These are phyloP conservation scores for Climacium dendroides DNA, from an alignment of 225 moss, liverwort and hornwort species.

Conservation along the genomic window DNA sequence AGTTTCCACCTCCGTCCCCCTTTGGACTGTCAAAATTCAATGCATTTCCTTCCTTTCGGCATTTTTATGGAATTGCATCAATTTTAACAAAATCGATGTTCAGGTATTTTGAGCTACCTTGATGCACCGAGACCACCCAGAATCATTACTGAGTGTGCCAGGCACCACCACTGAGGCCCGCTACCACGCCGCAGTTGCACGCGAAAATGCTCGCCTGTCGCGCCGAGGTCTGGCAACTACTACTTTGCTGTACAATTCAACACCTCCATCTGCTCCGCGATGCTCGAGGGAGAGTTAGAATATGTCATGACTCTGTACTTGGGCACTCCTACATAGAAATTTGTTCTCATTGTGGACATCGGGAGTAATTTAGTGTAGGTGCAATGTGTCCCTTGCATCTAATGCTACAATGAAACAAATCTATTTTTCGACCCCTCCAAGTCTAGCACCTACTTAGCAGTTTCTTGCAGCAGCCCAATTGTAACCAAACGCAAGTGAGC, in stretches of 20 bases:
- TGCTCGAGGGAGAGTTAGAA: accelerated
- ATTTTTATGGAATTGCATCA: no score
- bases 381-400: not conserved
- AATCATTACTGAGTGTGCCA: not conserved
- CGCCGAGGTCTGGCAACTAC: not conserved
- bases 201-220: not conserved
- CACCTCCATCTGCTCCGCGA: not conserved
- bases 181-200: not conserved
- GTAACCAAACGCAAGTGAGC: not conserved
- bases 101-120: not conserved
- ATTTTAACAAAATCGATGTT: not conserved
- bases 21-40: no score
- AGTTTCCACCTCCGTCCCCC: no score
- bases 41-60: not conserved
- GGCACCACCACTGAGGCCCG: not conserved
- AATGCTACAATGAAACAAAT: not conserved
- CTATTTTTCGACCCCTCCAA: not conserved
- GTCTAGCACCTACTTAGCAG: not conserved
- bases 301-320: not conserved
- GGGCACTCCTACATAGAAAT: not conserved
- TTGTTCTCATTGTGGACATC: not conserved
- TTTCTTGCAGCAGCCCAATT: not conserved
- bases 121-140: not conserved
- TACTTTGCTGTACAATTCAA: not conserved
- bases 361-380: not conserved